Percentiles rank a stretch among this genome's conserved stretches.
Evolutionary conservation across 192 early-diverging fungal genomes (phyloP).

Genomic region (Rhizophlyctis rosea): DNA sequence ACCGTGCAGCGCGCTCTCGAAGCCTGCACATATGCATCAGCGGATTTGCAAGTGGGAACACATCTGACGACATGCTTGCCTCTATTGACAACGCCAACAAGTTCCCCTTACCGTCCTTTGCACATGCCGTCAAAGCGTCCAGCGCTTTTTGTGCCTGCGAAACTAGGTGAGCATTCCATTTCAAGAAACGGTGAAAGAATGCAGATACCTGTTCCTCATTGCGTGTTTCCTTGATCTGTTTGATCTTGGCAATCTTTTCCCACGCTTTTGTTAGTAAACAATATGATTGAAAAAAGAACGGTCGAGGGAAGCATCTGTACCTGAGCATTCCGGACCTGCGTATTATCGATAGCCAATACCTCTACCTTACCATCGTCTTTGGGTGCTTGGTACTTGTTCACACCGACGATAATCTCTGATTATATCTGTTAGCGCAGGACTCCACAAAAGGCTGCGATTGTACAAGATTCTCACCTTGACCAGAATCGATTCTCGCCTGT

Average conservation of each 20-base stretch:
- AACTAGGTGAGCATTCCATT: not conserved
- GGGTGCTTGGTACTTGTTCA: slow-evolving; percentile 72
- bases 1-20: slow-evolving; percentile 75
- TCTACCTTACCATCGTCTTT: slow-evolving; percentile 61
- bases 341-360: slow-evolving; percentile 82
- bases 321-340: slow-evolving; percentile 61
- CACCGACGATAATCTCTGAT: slow-evolving; percentile 82
- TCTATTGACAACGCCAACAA: slow-evolving; percentile 71
- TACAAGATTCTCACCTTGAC: slow-evolving; percentile 54
- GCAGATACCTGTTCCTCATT: slow-evolving; percentile 45
- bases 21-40: slow-evolving; percentile 42
- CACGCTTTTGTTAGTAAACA: too few relatives aligned
- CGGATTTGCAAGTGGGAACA: not conserved
- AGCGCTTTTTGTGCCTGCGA: slow-evolving; percentile 49
- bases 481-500: slow-evolving; percentile 86
- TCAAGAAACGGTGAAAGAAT: not conserved
- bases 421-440: too few relatives aligned
- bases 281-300: slow-evolving; percentile 10
- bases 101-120: slow-evolving; percentile 65
- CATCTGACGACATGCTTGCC: slow-evolving; percentile 24
- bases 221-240: slow-evolving; percentile 51
- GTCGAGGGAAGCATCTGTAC: slow-evolving; percentile 18
- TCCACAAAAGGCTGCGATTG: too few relatives aligned
- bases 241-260: slow-evolving; percentile 62
- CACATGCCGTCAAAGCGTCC: slow-evolving; percentile 65